Evolutionary conservation across 2,329 filamentous ascomycete species (phyloP).

Genomic region (Ophiocordyceps camponoti-saundersi): DNA sequence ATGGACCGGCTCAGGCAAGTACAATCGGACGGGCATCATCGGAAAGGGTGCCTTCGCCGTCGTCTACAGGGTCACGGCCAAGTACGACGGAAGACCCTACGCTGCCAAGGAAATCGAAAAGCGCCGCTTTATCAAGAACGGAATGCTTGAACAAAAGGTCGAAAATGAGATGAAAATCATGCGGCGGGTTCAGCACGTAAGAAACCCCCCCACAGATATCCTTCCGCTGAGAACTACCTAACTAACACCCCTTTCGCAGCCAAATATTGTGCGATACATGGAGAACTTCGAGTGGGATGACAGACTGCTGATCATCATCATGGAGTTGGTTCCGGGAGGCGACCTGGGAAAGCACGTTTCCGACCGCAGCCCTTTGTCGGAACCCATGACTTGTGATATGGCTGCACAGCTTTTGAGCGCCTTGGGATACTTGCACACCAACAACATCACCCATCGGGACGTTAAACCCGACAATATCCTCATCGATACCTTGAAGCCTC

Average conservation of each 20-base stretch:
- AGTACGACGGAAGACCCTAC: constrained; percentile 65
- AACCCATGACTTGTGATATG: constrained; percentile 53
- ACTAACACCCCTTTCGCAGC: constrained; percentile 23
- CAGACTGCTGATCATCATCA: constrained; percentile 85
- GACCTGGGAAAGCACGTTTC: constrained; percentile 64
- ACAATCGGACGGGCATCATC: constrained; percentile 67
- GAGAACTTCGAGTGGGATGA: constrained; percentile 73
- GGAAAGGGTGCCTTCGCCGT: constrained; percentile 92
- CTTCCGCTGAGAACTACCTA: constrained; percentile 3
- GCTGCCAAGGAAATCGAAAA: constrained; percentile 95
- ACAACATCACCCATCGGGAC: constrained; percentile 92
- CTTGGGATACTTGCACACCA: constrained; percentile 68
- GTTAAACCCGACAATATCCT: constrained; percentile 98
- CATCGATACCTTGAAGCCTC: constrained; percentile 53
- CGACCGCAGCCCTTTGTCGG: constrained; percentile 43
- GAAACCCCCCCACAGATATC: constrained; percentile 12
- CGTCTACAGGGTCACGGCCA: constrained; percentile 79
- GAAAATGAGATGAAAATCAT: constrained; percentile 98
- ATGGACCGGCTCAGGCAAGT: constrained; percentile 73
- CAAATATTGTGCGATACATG: constrained; percentile 81
- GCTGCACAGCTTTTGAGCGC: constrained; percentile 64
- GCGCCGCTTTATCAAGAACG: constrained; percentile 82
- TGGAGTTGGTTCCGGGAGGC: constrained; percentile 77
- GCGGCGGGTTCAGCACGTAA: constrained; percentile 66
- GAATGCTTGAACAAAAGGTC: constrained; percentile 74